Conservation (phyloP, 257 asterid genomes). For the Cordia subcordata region DNA sequence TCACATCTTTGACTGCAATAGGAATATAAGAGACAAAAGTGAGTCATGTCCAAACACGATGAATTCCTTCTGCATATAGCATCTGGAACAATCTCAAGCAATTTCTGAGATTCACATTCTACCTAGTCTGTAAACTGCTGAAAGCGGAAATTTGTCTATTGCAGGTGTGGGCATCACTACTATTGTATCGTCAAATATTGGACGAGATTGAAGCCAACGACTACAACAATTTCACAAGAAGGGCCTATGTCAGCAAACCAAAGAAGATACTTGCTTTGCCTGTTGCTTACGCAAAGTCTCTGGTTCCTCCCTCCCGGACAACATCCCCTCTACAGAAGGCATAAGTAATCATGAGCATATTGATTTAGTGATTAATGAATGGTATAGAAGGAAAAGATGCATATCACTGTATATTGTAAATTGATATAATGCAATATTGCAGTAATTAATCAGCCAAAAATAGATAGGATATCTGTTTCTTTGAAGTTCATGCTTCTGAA, state of each 20-base stretch:
- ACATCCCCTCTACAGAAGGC: slow-evolving; percentile 37
- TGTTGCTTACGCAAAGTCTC: slow-evolving; percentile 79
- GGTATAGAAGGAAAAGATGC: slow-evolving; percentile 10
- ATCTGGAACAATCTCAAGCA: too few species aligned
- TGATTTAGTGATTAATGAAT: slow-evolving; percentile 5
- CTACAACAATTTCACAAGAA: slow-evolving; percentile 87
- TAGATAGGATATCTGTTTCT: background rate
- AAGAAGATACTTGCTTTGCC: slow-evolving; percentile 86
- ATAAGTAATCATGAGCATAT: slow-evolving; percentile 18
- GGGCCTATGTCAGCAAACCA: slow-evolving; percentile 87
- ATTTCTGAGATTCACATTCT: too few species aligned
- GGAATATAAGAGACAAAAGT: too few species aligned
- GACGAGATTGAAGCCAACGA: slow-evolving; percentile 96
- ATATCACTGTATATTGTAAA: slow-evolving; percentile 30
- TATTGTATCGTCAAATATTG: slow-evolving; percentile 73
- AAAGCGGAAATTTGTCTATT: slow-evolving; percentile 2
- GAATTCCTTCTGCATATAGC: too few species aligned
- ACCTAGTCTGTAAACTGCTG: too few species aligned
- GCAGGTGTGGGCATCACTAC: slow-evolving; percentile 86
- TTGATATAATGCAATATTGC: background rate
- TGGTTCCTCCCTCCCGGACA: slow-evolving; percentile 60
- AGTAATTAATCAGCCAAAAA: background rate
- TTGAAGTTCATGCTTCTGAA: too few species aligned
- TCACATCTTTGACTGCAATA: too few species aligned
- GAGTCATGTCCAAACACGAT: too few species aligned